A percentile compares a stretch with the other conserved stretches of the same genome.
Evolutionary conservation across 1,284 basidiomycete genomes (phyloP).

Genomic region (Cutaneotrichosporon mucoides): DNA sequence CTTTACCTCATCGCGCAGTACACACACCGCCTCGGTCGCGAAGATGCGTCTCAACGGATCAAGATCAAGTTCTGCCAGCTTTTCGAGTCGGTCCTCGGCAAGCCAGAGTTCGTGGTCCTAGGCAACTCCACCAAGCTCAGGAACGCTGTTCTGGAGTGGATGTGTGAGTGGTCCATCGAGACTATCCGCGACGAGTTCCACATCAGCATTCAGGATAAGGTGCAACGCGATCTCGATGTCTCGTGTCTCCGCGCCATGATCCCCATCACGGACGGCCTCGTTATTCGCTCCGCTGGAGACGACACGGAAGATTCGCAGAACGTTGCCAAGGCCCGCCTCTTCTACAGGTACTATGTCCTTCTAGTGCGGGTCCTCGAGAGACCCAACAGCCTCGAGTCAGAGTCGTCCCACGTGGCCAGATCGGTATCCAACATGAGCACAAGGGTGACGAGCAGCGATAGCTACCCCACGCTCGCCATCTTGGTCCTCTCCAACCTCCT

Average conservation of each 20-base stretch:
- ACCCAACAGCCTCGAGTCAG: slow-evolving; percentile 25
- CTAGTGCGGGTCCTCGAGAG: slow-evolving; percentile 63
- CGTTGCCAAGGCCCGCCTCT: slow-evolving; percentile 68
- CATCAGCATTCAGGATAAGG: slow-evolving; percentile 17
- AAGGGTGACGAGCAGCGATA: slow-evolving; percentile 10
- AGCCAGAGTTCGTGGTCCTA: slow-evolving; percentile 59
- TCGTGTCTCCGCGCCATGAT: slow-evolving; percentile 67
- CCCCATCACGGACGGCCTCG: slow-evolving; percentile 69
- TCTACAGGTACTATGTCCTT: slow-evolving; percentile 68
- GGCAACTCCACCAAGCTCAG: slow-evolving; percentile 64
- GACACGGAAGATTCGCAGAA: slow-evolving; percentile 60
- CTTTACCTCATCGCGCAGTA: slow-evolving; percentile 63
- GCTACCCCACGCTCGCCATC: slow-evolving; percentile 46
- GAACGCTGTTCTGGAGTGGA: slow-evolving; percentile 67
- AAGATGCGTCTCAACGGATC: slow-evolving; percentile 57
- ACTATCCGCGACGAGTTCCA: slow-evolving; percentile 24
- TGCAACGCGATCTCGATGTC: slow-evolving; percentile 61
- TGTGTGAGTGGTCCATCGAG: slow-evolving; percentile 64
- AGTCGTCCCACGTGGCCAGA: slow-evolving; percentile 19
- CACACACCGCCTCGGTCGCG: slow-evolving; percentile 61
- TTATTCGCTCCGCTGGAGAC: slow-evolving; percentile 61
- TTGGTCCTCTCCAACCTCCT: slow-evolving; percentile 77
- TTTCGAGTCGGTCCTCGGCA: slow-evolving; percentile 63
- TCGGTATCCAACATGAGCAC: slow-evolving; percentile 20
- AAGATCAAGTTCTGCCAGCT: slow-evolving; percentile 72